Conservation (phyloP, 2,329 filamentous ascomycete genomes). For the Penicillium oxalicum region DNA sequence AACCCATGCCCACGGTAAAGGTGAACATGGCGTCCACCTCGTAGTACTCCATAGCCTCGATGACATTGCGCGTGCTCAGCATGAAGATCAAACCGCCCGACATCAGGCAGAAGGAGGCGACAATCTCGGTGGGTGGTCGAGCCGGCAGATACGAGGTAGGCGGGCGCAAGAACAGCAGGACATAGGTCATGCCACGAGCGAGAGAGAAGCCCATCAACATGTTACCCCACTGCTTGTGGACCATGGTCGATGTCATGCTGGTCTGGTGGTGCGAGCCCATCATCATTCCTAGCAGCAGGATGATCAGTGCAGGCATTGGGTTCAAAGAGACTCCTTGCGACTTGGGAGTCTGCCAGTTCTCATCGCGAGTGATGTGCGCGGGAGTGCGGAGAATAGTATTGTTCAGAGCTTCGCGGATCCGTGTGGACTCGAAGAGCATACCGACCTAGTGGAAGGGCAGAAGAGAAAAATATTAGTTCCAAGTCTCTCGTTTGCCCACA, state of each 20-base stretch:
- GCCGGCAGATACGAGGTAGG: conserved; percentile 74
- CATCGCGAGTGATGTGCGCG: conserved; percentile 39
- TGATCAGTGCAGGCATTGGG: conserved; percentile 78
- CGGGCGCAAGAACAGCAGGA: conserved; percentile 71
- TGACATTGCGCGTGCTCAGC: conserved; percentile 73
- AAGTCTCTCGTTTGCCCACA: not conserved
- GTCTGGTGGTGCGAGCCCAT: conserved; percentile 88
- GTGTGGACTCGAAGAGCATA: conserved; percentile 75
- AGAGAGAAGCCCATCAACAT: conserved; percentile 76
- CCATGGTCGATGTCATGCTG: conserved; percentile 79
- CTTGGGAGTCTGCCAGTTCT: conserved; percentile 54
- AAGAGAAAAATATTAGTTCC: not conserved
- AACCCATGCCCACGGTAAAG: conserved; percentile 80
- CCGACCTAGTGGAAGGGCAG: conserved; percentile 51
- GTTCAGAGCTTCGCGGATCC: conserved; percentile 56
- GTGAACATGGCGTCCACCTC: conserved; percentile 85
- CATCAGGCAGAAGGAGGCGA: conserved; percentile 79
- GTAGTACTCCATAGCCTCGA: conserved; percentile 70
- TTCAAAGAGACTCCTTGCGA: conserved; percentile 75
- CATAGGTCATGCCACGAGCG: conserved; percentile 71
- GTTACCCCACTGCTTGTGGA: conserved; percentile 90
- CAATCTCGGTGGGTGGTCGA: conserved; percentile 82
- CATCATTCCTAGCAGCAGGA: conserved; percentile 83
- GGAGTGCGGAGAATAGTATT: conserved; percentile 42
- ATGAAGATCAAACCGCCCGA: conserved; percentile 88